Evolutionary conservation across 768 basidiomycete species (phyloP), one percentile per base, ranked within the genome.

Genomic region (Boletus subparvulus): DNA sequence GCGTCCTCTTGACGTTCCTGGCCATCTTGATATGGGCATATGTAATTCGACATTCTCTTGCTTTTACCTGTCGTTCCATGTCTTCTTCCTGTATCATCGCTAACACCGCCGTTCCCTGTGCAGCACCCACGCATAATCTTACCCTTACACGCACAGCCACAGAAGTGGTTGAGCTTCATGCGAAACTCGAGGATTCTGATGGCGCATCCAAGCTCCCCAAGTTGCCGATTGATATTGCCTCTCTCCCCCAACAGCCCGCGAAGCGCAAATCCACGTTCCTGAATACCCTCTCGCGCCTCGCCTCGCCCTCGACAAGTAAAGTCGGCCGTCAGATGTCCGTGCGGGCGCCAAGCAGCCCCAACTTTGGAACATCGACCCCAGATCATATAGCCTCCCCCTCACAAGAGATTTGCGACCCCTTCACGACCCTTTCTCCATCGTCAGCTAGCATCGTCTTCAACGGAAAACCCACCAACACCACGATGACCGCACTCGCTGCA

Each of bases 71-170:
- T 59, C 63, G 49, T 69, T 63, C 55, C 53, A 43, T 50, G 21
- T 55, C 49, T 40, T 56, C 59, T 61, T 54, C 55, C 52, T 63
- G 47, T 50, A 17, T 55, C 52, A 46, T 63, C 58, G 62, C 72
- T 71, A 66, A 75, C 67, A 52, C 65, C 55, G 61, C 58, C 57
- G 65, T 64, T 65, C 54, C 58, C 36, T 64, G 42, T 64, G 41
- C 75, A 92, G 93, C 93, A 21, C 88, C 92, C 30, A 94, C 90
- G 24, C 90, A 94, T 74, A 91, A 92, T 76, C 80, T 94, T 48
- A 95, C 93, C 40, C 84, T 95, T 45, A 89, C 87, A 9, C 85
- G 93, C 56, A 85, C 86, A 54, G 82, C 83, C 46, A 78, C 80
- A 61, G 92, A 94, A 71, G 78, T 94, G 43, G 77, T 88, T 40